These are phyloP conservation scores for Hypsizygus marmoreus DNA, from an alignment of 768 basidiomycete genomes.

Conservation along the genomic window DNA sequence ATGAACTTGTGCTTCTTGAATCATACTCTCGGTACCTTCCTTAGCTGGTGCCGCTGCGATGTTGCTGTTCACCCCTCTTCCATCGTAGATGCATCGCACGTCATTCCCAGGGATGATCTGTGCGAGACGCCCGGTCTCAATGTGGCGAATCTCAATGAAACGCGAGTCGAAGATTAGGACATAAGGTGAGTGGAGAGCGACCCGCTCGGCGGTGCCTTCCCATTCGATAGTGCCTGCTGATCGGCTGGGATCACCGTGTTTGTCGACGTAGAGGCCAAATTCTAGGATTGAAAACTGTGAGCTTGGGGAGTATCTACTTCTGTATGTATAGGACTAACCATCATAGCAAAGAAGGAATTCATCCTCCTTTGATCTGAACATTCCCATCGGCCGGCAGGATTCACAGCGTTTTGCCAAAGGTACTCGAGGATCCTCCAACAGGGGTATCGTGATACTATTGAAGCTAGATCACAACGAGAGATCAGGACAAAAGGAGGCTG, in stretches of 20 bases:
- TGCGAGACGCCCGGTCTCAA: slow-evolving; percentile 77
- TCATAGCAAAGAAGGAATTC: slow-evolving; percentile 95
- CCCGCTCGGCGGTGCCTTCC: slow-evolving; percentile 90
- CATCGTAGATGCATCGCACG: slow-evolving; percentile 91
- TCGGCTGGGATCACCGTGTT: slow-evolving; percentile 88
- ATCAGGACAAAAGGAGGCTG: background rate
- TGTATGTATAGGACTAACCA: slow-evolving; percentile 48
- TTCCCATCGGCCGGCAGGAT: slow-evolving; percentile 83
- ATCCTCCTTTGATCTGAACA: slow-evolving; percentile 90
- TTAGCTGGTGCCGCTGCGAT: slow-evolving; percentile 65
- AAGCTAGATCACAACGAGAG: slow-evolving; percentile 49
- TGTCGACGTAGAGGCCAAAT: slow-evolving; percentile 93
- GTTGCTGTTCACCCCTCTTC: slow-evolving; percentile 60
- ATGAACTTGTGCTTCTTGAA: slow-evolving; percentile 83
- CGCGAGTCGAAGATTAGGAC: slow-evolving; percentile 87
- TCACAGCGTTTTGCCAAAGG: slow-evolving; percentile 85
- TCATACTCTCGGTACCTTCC: slow-evolving; percentile 61
- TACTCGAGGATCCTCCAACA: slow-evolving; percentile 67
- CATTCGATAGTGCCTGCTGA: slow-evolving; percentile 82
- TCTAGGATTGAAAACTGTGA: slow-evolving; percentile 44
- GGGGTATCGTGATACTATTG: slow-evolving; percentile 88
- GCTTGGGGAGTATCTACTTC: background rate
- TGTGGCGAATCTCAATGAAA: slow-evolving; percentile 91
- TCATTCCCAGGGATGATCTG: slow-evolving; percentile 88
- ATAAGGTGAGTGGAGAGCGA: slow-evolving; percentile 90